These are phyloP conservation scores for Trametes villosa DNA, from an alignment of 768 basidiomycete species.

Conservation along the genomic window DNA sequence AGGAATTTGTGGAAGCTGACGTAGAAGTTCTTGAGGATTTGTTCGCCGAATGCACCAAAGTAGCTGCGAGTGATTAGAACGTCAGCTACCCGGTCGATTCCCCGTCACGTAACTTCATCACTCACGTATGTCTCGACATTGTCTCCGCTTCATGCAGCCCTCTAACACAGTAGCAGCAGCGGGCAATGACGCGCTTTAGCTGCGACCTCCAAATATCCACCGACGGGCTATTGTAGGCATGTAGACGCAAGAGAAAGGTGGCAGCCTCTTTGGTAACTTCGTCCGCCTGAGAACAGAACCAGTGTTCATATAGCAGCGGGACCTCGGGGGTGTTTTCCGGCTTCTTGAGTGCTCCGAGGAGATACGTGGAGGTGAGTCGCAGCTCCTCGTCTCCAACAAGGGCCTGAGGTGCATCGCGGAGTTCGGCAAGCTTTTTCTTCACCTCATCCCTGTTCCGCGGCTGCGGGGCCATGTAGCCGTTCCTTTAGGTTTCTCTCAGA, in stretches of 20 bases:
- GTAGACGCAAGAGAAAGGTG: constrained; percentile 79
- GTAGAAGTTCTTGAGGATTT: constrained; percentile 61
- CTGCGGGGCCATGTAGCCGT: constrained; percentile 24
- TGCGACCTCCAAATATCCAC: constrained; percentile 68
- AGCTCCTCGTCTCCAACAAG: constrained; percentile 56
- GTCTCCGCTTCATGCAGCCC: constrained; percentile 67
- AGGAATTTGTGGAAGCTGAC: constrained; percentile 70
- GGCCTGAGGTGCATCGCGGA: constrained; percentile 64
- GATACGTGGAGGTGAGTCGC: constrained; percentile 52
- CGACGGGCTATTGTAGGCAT: constrained; percentile 67
- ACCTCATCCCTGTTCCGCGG: constrained; percentile 42
- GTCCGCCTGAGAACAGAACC: constrained; percentile 77
- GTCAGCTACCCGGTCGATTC: not conserved
- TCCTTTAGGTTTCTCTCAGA: too few relatives aligned
- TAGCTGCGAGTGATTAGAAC: constrained; percentile 51
- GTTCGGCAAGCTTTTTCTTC: constrained; percentile 51
- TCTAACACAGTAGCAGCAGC: constrained; percentile 74
- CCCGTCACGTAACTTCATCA: constrained; percentile 32
- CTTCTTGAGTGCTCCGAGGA: constrained; percentile 43
- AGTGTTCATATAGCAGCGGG: constrained; percentile 49
- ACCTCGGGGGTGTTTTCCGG: constrained; percentile 37
- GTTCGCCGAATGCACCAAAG: constrained; percentile 65
- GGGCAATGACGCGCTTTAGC: constrained; percentile 56
- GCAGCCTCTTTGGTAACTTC: constrained; percentile 66
- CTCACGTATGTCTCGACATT: constrained; percentile 73